Base-by-base conservation (phyloP, 2,329 filamentous ascomycete species). In the Elsinoe ampelina region DNA sequence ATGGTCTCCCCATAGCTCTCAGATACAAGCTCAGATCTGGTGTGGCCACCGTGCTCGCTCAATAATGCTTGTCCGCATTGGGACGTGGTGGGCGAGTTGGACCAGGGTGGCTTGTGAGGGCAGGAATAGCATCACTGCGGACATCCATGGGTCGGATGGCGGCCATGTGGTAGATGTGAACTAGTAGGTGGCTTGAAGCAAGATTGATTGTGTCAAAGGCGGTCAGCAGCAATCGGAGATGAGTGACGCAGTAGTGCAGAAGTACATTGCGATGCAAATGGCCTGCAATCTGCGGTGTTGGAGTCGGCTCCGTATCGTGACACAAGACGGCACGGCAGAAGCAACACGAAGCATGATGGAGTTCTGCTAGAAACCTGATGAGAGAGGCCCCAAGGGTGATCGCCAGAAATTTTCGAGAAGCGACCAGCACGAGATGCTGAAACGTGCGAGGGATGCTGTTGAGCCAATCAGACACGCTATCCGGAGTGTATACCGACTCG, bases 321-420 rank as follows among this genome's bases (percentile, higher is more conserved):
- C 41, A 45, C 41, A 45, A 30, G 19, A 45, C 41, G 48, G 32
- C 48, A 52, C 48, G 48, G 35, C 34, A 38, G 35, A 38, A 26
- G 34, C 19, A 22, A 52, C 17, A n/a, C n/a, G n/a, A n/a, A n/a
- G n/a, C n/a, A n/a, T n/a, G n/a, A 38, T 38, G 47, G 26, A 8
- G 12, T 19, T 19, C 22, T 26, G 22, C 22, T 26, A 26, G 22
- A 26, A 26, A 26, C 22, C 22, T n/a, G n/a, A n/a, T 3, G 22
- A 26, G 22, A 6, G 22, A 26, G 6, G 6, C 26, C 26, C 8
- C 5, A 8, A 32, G 20, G 47, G 20, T n/a, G 48, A 45, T 45
- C 41, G 41, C 26, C 41, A 12, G 48, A 39, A 52, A 52, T 36
- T 52, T 52, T 52, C 48, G 48, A 52, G 48, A 52, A 52, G 26